These are phyloP conservation scores for Penicillium sp. DNA, from an alignment of 2,329 filamentous ascomycete species.

Conservation along the genomic window DNA sequence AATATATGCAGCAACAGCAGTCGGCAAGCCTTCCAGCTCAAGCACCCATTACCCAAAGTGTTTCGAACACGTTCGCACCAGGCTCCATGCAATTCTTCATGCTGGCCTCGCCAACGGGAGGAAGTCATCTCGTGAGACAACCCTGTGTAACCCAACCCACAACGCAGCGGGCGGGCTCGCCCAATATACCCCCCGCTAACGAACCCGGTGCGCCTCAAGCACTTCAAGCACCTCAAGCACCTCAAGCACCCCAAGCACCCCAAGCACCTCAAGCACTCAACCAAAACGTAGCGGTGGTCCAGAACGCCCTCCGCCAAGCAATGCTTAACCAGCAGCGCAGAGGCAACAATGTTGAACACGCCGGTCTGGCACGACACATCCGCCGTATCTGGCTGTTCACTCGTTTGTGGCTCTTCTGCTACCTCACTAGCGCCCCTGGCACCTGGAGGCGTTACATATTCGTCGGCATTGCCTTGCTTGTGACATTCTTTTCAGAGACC, in stretches of 20 bases:
- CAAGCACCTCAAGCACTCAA: conserved; percentile 1
- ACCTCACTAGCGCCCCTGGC: conserved; percentile 54
- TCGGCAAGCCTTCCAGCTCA: neutral
- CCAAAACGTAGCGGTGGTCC: conserved; percentile 22
- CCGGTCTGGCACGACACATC: conserved; percentile 41
- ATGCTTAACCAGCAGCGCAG: conserved; percentile 28
- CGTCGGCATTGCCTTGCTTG: conserved; percentile 36
- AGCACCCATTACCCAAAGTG: neutral
- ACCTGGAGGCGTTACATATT: conserved; percentile 45
- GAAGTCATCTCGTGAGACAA: neutral
- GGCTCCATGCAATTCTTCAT: neutral
- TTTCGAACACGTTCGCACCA: neutral
- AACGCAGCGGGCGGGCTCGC: neutral
- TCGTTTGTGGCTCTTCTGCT: conserved; percentile 57
- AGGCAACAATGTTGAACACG: conserved; percentile 24
- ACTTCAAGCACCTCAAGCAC: neutral
- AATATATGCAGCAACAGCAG: neutral
- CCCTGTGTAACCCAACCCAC: neutral
- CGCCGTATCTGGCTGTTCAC: conserved; percentile 57
- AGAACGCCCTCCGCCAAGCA: conserved; percentile 35
- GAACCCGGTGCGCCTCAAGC: conserved; percentile 1
- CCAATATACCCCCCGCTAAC: neutral
- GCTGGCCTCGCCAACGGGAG: neutral
- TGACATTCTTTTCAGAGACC: conserved; percentile 44
- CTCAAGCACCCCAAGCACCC: too few species aligned